phyloP scores from a whole-genome alignment of 768 basidiomycete genomes.

The Tulasnella sp. region DNA sequence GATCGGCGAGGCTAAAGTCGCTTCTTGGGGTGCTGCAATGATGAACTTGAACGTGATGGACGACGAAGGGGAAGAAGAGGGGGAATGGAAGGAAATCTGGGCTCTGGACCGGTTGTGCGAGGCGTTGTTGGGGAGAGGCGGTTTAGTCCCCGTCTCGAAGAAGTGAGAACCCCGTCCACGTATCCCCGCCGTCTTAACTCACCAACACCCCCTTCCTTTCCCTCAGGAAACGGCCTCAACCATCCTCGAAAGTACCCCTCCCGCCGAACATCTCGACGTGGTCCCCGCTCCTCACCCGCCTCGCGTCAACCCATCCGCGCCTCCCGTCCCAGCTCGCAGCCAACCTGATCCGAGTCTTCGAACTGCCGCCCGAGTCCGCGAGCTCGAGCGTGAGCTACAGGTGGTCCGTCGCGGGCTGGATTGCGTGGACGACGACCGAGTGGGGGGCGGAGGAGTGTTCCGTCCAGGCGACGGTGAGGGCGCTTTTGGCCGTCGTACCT shows the following conservation, averaged over 20 bases:
- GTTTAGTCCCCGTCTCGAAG: slow-evolving; percentile 70
- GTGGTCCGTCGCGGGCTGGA: slow-evolving; percentile 59
- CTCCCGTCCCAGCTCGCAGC: slow-evolving; percentile 41
- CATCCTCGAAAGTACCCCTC: slow-evolving; percentile 31
- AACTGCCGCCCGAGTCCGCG: slow-evolving; percentile 11
- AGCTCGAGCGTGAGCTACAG: slow-evolving; percentile 32
- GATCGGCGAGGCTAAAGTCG: slow-evolving; percentile 62
- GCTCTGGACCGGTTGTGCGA: slow-evolving; percentile 59
- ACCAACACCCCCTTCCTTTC: background rate
- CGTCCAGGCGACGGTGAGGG: slow-evolving; percentile 19
- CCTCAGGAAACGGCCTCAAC: slow-evolving; percentile 40
- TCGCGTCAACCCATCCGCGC: slow-evolving; percentile 43
- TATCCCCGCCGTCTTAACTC: slow-evolving; percentile 5
- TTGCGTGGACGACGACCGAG: slow-evolving; percentile 42
- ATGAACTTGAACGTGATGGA: slow-evolving; percentile 26
- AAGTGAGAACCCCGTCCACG: slow-evolving; percentile 39
- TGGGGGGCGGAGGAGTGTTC: slow-evolving; percentile 25
- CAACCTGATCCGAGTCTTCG: slow-evolving; percentile 29
- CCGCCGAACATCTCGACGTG: slow-evolving; percentile 51
- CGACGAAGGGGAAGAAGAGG: slow-evolving; percentile 29
- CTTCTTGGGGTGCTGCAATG: slow-evolving; percentile 28
- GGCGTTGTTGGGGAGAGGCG: slow-evolving; percentile 55
- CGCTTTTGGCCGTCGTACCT: background rate
- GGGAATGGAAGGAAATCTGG: slow-evolving; percentile 49
- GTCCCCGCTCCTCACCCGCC: slow-evolving; percentile 49